These are phyloP conservation scores for Kwoniella sp. DNA, from an alignment of 768 basidiomycete genomes.

Conservation along the genomic window DNA sequence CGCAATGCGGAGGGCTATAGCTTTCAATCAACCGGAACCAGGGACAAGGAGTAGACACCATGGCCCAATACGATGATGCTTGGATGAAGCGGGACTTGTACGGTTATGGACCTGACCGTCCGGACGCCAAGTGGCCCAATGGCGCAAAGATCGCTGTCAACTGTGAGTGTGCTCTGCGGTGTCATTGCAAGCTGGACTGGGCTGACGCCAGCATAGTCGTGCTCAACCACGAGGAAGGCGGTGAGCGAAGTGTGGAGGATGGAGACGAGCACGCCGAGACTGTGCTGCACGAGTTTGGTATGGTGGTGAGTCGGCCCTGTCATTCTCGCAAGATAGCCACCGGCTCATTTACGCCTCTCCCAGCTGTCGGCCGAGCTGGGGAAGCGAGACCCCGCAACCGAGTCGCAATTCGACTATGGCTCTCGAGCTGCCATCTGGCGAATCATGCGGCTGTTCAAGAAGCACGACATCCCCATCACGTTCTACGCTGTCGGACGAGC, in stretches of 20 bases:
- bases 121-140: slow-evolving; percentile 35
- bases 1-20: too few species aligned
- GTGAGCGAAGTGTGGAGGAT: slow-evolving; percentile 21
- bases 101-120: slow-evolving; percentile 36
- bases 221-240: slow-evolving; percentile 27
- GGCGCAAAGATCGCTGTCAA: slow-evolving; percentile 36
- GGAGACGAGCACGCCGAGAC: slow-evolving; percentile 30
- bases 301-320: slow-evolving; percentile 2
- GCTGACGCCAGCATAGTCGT: slow-evolving; percentile 3
- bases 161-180: slow-evolving; percentile 8
- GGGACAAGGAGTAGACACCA: not conserved
- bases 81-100: slow-evolving; percentile 25
- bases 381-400: slow-evolving; percentile 23
- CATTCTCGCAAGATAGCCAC: not conserved
- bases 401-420: slow-evolving; percentile 42
- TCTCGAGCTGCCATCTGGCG: slow-evolving; percentile 43
- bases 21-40: too few species aligned
- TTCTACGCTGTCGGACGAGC: slow-evolving; percentile 44
- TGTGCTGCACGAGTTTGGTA: slow-evolving; percentile 25
- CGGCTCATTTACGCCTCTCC: not conserved
- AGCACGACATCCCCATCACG: slow-evolving; percentile 41
- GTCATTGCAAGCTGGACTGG: not conserved
- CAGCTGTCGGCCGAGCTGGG: slow-evolving; percentile 16
- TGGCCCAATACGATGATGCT: slow-evolving; percentile 9
- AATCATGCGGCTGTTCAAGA: slow-evolving; percentile 33